Percentiles rank a stretch among this genome's conserved stretches.
These are phyloP conservation scores for Fusarium coicis DNA, from an alignment of 2,329 filamentous ascomycete species.

Conservation along the genomic window DNA sequence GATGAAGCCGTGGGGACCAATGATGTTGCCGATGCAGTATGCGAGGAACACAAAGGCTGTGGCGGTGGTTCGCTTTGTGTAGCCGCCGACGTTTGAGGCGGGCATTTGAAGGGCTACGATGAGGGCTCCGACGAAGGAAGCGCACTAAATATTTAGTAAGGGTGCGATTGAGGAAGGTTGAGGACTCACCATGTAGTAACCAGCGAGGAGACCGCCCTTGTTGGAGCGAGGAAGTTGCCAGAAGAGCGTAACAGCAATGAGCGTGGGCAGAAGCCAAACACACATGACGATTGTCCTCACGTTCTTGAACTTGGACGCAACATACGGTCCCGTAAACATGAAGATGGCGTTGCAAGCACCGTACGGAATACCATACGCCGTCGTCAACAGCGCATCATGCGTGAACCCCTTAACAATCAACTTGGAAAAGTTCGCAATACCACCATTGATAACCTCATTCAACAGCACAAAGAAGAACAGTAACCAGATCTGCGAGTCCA, in stretches of 20 bases:
- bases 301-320: constrained; percentile 63
- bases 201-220: constrained; percentile 60
- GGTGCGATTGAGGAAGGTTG: accelerated
- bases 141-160: constrained; percentile 29
- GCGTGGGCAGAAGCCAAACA: constrained; percentile 61
- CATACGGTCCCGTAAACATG: constrained; percentile 62
- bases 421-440: constrained; percentile 68
- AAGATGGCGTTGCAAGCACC: constrained; percentile 65
- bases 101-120: constrained; percentile 66
- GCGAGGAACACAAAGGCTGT: constrained; percentile 60
- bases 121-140: constrained; percentile 62
- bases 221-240: constrained; percentile 59
- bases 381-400: constrained; percentile 51
- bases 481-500: constrained; percentile 64
- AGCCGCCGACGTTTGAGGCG: constrained; percentile 60
- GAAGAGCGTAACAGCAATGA: constrained; percentile 59
- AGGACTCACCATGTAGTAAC: constrained; percentile 59
- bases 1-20: constrained; percentile 53
- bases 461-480: constrained; percentile 64
- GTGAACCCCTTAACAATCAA: constrained; percentile 61
- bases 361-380: constrained; percentile 64
- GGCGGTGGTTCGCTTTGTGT: constrained; percentile 59
- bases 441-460: constrained; percentile 65
- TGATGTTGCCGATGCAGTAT: constrained; percentile 51
- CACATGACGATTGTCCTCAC: constrained; percentile 63